Evolutionary conservation across 1,139 yeast species (phyloP).

Genomic region (Debaryomycetaceae sp.): DNA sequence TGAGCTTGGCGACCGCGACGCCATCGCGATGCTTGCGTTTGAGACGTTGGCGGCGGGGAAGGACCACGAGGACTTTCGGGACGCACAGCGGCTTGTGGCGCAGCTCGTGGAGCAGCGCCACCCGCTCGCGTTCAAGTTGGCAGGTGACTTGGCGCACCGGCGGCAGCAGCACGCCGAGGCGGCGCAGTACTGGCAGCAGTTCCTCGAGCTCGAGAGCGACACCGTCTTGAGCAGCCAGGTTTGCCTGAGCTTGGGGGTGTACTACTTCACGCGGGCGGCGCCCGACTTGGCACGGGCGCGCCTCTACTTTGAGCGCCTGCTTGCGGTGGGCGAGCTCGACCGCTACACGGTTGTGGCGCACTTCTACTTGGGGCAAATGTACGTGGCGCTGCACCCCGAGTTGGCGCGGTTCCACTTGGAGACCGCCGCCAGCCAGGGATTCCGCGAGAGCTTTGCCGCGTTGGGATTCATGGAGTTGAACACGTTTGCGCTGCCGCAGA

Average conservation of each 20-base stretch:
- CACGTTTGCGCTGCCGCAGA: constrained; percentile 48
- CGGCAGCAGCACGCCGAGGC: constrained; percentile 47
- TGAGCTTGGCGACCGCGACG: constrained; percentile 76
- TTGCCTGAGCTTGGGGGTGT: constrained; percentile 62
- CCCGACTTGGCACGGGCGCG: constrained; percentile 53
- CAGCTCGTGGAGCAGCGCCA: constrained; percentile 59
- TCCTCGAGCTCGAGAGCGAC: constrained; percentile 50
- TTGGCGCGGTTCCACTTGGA: constrained; percentile 68
- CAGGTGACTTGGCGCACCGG: constrained; percentile 66
- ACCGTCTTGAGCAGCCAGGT: constrained; percentile 71
- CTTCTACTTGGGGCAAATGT: constrained; percentile 70
- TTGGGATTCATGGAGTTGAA: constrained; percentile 77
- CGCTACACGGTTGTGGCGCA: constrained; percentile 61
- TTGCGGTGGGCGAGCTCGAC: constrained; percentile 55
- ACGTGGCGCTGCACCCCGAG: constrained; percentile 51
- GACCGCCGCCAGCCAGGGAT: constrained; percentile 70
- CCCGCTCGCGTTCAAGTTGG: constrained; percentile 66
- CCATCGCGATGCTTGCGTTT: constrained; percentile 67
- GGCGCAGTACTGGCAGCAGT: constrained; percentile 54
- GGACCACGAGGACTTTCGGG: constrained; percentile 48
- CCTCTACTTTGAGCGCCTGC: constrained; percentile 54
- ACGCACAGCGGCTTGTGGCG: constrained; percentile 61
- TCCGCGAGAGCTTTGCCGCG: constrained; percentile 68
- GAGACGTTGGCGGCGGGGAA: constrained; percentile 40
- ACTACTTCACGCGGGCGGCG: constrained; percentile 47